Percentiles rank a stretch among this genome's conserved stretches.
These are phyloP conservation scores for Pistacia integerrima DNA, from an alignment of 345 rosid genomes.

Conservation along the genomic window DNA sequence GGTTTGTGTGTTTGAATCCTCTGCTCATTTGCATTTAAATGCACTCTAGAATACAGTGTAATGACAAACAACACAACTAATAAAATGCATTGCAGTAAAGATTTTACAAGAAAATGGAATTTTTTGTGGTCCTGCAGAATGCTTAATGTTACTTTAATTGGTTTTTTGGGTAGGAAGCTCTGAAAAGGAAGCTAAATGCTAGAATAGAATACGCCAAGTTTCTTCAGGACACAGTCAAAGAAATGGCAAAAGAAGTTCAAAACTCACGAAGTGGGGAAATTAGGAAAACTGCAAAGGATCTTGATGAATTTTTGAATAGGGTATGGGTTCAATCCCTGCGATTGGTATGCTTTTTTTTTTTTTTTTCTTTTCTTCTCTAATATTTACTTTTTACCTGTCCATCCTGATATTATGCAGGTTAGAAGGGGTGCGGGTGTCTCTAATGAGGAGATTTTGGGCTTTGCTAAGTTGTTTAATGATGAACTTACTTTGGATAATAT, in stretches of 20 bases:
- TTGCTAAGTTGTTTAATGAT: conserved; percentile 78
- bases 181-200: conserved; percentile 65
- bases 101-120: not conserved
- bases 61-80: not conserved
- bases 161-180: conserved; percentile 54
- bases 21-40: not conserved
- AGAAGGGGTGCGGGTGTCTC: conserved; percentile 62
- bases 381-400: not conserved
- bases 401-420: conserved; percentile 42
- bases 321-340: conserved; percentile 25
- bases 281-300: conserved; percentile 69
- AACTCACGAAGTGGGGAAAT: conserved; percentile 75
- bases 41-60: not conserved
- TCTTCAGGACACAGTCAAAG: conserved; percentile 83
- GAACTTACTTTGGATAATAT: conserved; percentile 77
- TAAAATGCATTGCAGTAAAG: not conserved
- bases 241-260: conserved; percentile 92
- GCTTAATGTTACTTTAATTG: not conserved
- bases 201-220: conserved; percentile 80
- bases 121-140: not conserved
- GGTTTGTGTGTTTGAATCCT: not conserved
- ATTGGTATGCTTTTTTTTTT: not conserved
- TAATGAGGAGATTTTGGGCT: conserved; percentile 68
- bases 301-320: conserved; percentile 64
- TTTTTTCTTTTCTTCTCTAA: not conserved